Percentiles rank a stretch among this genome's conserved stretches.
phyloP scores from a whole-genome alignment of 371 early-diverging fungal genomes.

The Rhizopus arrhizus region DNA sequence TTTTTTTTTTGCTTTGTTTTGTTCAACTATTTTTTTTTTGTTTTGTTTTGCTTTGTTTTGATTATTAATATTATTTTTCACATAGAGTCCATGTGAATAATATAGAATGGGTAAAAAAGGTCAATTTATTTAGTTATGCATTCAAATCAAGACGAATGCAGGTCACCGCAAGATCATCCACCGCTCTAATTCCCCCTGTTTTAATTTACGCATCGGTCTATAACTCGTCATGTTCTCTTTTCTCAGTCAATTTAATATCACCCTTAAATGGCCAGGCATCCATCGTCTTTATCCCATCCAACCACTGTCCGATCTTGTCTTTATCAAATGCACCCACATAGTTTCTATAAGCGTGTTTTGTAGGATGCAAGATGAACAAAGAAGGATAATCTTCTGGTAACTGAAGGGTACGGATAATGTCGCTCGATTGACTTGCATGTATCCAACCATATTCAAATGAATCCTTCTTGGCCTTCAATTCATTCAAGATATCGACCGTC shows the following conservation, averaged over 20 bases:
- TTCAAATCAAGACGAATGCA: background rate
- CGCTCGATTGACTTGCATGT: slow-evolving; percentile 58
- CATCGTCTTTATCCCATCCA: slow-evolving; percentile 43
- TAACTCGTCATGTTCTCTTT: slow-evolving; percentile 14
- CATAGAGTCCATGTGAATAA: too few species aligned
- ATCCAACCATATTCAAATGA: slow-evolving; percentile 67
- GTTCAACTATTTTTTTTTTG: too few species aligned
- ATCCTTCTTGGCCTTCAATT: slow-evolving; percentile 52
- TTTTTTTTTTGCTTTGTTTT: too few species aligned
- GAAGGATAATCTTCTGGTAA: slow-evolving; percentile 72
- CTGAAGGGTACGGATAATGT: slow-evolving; percentile 63
- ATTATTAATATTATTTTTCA: too few species aligned
- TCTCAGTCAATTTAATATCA: slow-evolving; percentile 22
- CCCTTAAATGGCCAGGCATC: slow-evolving; percentile 50
- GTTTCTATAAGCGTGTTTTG: slow-evolving; percentile 66
- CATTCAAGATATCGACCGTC: slow-evolving; percentile 54
- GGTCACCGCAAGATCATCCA: background rate
- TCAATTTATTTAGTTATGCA: background rate
- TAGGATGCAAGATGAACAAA: slow-evolving; percentile 66
- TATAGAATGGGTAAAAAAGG: too few species aligned
- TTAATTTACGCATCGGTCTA: slow-evolving; percentile 7
- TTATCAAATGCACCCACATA: slow-evolving; percentile 76
- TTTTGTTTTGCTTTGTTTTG: too few species aligned
- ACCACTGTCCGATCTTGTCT: slow-evolving; percentile 58
- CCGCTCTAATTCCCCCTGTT: background rate